These are phyloP conservation scores for Cymodocea nodosa DNA, from an alignment of 116 monocot species.

Conservation along the genomic window DNA sequence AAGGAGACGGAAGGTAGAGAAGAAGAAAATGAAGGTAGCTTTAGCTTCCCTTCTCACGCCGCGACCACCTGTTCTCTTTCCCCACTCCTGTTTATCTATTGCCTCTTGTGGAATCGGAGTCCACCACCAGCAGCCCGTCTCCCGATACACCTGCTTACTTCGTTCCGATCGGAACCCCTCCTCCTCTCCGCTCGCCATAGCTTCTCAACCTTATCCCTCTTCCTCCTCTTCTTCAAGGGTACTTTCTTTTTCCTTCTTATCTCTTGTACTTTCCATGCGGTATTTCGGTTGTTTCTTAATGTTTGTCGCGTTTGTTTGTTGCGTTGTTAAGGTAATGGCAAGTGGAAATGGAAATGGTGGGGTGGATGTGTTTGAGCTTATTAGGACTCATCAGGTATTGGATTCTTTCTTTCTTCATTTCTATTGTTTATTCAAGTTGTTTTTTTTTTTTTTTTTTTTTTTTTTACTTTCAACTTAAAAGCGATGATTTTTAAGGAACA, in stretches of 20 bases:
- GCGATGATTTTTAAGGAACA: too few relatives aligned
- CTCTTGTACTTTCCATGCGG: background rate
- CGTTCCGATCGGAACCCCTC: background rate
- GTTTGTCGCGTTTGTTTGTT: background rate
- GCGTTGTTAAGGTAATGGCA: constrained; percentile 7
- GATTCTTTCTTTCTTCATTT: background rate
- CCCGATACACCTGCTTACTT: too few relatives aligned
- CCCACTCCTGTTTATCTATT: too few relatives aligned
- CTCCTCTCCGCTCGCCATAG: background rate
- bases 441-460: background rate
- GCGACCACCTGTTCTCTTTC: too few relatives aligned
- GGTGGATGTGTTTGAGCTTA: constrained; percentile 4
- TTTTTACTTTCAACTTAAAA: background rate
- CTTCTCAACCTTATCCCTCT: background rate
- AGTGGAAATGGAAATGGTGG: background rate
- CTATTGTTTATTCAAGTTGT: background rate
- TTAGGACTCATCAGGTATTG: constrained; percentile 19
- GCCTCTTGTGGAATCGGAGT: too few relatives aligned
- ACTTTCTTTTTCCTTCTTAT: background rate
- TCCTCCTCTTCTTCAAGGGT: background rate
- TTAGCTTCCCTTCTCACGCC: background rate
- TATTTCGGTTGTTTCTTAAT: too few relatives aligned
- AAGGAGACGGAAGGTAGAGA: background rate
- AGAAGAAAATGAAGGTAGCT: background rate
- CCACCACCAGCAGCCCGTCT: too few relatives aligned